These are phyloP conservation scores for Suillus alpinus DNA, from an alignment of 768 basidiomycete genomes.

Conservation along the genomic window DNA sequence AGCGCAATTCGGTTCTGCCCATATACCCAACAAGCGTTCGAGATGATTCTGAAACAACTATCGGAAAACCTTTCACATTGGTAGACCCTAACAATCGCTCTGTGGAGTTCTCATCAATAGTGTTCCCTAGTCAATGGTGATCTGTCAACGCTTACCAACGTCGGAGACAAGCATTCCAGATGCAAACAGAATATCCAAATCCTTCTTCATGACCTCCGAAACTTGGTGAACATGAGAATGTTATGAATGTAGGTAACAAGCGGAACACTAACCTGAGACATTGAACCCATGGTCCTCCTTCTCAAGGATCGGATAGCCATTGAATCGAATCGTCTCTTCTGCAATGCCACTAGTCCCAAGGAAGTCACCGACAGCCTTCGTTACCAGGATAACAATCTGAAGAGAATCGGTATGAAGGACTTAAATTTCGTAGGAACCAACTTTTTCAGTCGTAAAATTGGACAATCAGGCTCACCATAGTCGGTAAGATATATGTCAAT, in stretches of 20 bases:
- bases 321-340: constrained; percentile 95
- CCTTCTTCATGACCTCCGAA: constrained; percentile 85
- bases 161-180: constrained; percentile 74
- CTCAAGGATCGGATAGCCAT: constrained; percentile 95
- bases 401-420: constrained; percentile 13
- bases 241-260: neutral
- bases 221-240: constrained; percentile 43
- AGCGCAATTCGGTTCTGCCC: constrained; percentile 77
- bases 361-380: constrained; percentile 95
- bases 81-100: constrained; percentile 72
- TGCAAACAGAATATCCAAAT: constrained; percentile 69
- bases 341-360: constrained; percentile 93
- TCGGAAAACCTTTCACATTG: constrained; percentile 87
- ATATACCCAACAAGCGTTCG: constrained; percentile 82
- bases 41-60: constrained; percentile 63
- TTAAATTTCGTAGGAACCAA: constrained; percentile 3
- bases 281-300: constrained; percentile 93
- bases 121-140: neutral
- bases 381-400: constrained; percentile 93
- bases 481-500: constrained; percentile 93
- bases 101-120: constrained; percentile 27
- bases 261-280: constrained; percentile 66
- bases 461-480: constrained; percentile 66
- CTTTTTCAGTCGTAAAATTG: neutral
- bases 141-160: constrained; percentile 58